These are phyloP conservation scores for Melocanna baccifera DNA, from an alignment of 176 grass and related monocot genomes.

Conservation along the genomic window DNA sequence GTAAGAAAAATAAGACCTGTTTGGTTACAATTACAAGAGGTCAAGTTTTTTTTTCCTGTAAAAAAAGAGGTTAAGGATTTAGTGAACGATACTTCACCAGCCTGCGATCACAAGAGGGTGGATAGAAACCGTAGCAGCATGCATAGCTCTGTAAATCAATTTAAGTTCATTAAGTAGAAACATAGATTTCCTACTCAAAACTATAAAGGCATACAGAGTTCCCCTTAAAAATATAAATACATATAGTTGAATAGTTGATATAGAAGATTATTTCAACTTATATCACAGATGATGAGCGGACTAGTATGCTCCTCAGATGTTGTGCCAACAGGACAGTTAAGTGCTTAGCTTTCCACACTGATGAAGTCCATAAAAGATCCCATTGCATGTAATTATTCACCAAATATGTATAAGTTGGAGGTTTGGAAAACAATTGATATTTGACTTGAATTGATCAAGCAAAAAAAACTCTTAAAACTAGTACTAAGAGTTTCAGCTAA, in stretches of 20 bases:
- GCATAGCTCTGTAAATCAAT: constrained; percentile 74
- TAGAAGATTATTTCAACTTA: constrained; percentile 11
- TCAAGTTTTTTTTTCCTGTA: not conserved
- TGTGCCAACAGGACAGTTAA: not conserved
- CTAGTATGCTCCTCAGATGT: not conserved
- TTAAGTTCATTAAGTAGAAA: constrained; percentile 20
- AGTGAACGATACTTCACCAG: constrained; percentile 60
- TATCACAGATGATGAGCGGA: not conserved
- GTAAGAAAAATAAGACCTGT: constrained; percentile 26
- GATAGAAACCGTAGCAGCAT: constrained; percentile 84
- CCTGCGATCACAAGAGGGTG: constrained; percentile 98
- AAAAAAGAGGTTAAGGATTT: not conserved
- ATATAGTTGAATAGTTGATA: not conserved
- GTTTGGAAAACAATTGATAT: not conserved
- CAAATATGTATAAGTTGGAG: constrained; percentile 4
- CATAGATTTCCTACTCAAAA: not conserved
- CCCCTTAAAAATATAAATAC: not conserved
- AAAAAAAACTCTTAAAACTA: not conserved
- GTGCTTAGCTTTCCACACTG: not conserved
- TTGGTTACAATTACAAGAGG: not conserved
- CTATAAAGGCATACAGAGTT: not conserved
- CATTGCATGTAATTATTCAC: not conserved
- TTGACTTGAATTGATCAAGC: constrained; percentile 6
- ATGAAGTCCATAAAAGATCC: not conserved
- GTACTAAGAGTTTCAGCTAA: constrained; percentile 2